phyloP scores from a whole-genome alignment of 768 basidiomycete species.

The Suillus spraguei region DNA sequence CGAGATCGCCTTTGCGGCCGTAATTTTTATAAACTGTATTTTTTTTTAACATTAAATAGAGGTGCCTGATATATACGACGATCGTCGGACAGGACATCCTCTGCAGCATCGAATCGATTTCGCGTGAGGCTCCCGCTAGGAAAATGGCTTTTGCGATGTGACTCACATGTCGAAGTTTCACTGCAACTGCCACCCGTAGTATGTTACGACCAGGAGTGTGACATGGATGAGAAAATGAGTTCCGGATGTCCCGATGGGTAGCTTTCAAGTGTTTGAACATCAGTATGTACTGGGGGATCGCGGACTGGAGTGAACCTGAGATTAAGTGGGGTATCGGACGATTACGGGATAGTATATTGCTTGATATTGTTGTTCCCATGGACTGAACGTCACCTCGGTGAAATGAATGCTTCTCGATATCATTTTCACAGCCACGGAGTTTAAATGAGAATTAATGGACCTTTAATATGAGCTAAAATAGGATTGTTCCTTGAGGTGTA shows the following conservation, averaged over 20 bases:
- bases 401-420: conserved; percentile 16
- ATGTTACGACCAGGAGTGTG: conserved; percentile 3
- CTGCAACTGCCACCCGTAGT: not conserved
- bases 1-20: not conserved
- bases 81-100: no score
- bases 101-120: not conserved
- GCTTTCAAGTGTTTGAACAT: not conserved
- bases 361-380: conserved; percentile 12
- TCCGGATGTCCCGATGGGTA: not conserved
- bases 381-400: not conserved
- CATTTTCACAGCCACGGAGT: conserved; percentile 18
- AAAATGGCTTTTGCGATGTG: not conserved
- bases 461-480: conserved; percentile 8
- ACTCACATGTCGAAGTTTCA: conserved; percentile 2
- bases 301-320: not conserved
- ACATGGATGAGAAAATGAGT: not conserved
- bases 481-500: conserved; percentile 9
- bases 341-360: not conserved
- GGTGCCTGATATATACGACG: not conserved
- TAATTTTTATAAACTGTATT: not conserved
- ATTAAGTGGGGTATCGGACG: not conserved
- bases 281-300: not conserved
- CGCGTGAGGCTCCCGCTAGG: not conserved
- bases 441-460: conserved; percentile 15
- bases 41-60: not conserved